Percentiles rank a stretch among this genome's conserved stretches.
phyloP scores from a whole-genome alignment of 768 basidiomycete genomes.

The Pholiota conissans region DNA sequence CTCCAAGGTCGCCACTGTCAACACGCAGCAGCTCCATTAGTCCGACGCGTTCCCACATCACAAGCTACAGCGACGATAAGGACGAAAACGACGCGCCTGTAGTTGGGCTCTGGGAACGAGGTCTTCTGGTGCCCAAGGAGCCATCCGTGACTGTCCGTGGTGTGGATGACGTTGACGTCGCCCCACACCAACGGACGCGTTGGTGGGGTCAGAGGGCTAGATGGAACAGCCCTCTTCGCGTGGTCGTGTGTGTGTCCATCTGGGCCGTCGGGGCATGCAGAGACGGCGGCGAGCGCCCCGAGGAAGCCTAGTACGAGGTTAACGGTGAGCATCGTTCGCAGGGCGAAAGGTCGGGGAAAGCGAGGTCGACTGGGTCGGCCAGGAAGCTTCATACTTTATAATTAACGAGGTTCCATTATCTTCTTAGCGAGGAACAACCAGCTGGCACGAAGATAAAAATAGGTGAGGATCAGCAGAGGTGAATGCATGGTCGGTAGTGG shows the following conservation, averaged over 20 bases:
- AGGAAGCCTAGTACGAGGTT: slow-evolving; percentile 15
- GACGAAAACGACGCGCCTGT: slow-evolving; percentile 36
- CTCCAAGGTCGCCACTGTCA: slow-evolving; percentile 53
- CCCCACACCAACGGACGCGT: slow-evolving; percentile 76
- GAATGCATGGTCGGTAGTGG: background rate
- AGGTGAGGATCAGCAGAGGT: background rate
- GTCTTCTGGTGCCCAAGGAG: slow-evolving; percentile 81
- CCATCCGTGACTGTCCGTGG: slow-evolving; percentile 76
- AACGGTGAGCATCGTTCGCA: slow-evolving; percentile 13
- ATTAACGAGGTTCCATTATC: background rate
- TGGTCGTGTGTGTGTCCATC: slow-evolving; percentile 30
- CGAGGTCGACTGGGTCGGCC: background rate
- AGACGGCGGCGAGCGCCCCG: slow-evolving; percentile 11
- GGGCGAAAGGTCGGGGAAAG: background rate
- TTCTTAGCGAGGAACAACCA: background rate
- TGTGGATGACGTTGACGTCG: slow-evolving; percentile 87
- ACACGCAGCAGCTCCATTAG: slow-evolving; percentile 13
- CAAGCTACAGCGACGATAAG: background rate
- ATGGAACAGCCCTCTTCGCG: slow-evolving; percentile 38
- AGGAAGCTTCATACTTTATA: background rate
- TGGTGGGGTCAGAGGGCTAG: slow-evolving; percentile 51
- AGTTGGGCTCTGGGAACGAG: slow-evolving; percentile 75
- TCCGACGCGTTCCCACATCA: background rate
- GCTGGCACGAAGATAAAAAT: background rate
- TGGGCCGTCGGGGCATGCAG: slow-evolving; percentile 25